Evolutionary conservation across 2,329 filamentous ascomycete species (phyloP).

Genomic region (Sordariomycetes sp.): DNA sequence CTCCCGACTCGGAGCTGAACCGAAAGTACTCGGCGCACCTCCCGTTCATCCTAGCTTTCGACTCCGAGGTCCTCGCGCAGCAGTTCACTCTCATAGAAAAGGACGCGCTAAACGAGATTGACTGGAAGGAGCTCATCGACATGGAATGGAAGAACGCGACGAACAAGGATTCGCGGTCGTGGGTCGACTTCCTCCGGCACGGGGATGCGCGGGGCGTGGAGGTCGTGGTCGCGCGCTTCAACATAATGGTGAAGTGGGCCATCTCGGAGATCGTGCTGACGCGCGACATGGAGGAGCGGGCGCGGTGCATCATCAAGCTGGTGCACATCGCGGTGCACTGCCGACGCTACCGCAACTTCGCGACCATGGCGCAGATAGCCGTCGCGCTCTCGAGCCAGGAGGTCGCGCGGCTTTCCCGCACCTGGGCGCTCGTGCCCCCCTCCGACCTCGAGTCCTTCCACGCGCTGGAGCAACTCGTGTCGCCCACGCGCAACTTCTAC

Average conservation of each 20-base stretch:
- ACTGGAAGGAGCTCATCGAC: conserved; percentile 78
- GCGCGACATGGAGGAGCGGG: conserved; percentile 56
- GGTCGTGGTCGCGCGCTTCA: conserved; percentile 75
- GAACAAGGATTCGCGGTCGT: conserved; percentile 54
- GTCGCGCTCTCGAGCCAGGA: conserved; percentile 66
- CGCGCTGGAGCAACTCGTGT: conserved; percentile 60
- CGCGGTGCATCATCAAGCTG: conserved; percentile 64
- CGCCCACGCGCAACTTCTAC: conserved; percentile 66
- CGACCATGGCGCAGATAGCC: conserved; percentile 69
- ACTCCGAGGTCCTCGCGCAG: conserved; percentile 65
- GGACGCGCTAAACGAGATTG: conserved; percentile 72
- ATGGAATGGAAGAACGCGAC: conserved; percentile 67
- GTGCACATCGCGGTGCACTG: conserved; percentile 72
- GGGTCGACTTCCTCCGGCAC: conserved; percentile 68
- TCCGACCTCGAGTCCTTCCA: conserved; percentile 52
- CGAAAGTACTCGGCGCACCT: conserved; percentile 45
- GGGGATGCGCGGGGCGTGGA: conserved; percentile 64
- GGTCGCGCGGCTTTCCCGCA: conserved; percentile 51
- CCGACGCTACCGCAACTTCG: conserved; percentile 66
- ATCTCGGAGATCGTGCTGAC: conserved; percentile 70
- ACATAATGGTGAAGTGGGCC: conserved; percentile 79
- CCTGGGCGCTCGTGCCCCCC: conserved; percentile 57
- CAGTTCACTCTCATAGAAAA: conserved; percentile 81
- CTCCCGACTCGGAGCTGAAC: conserved; percentile 14
- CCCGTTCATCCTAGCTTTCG: conserved; percentile 70